Evolutionary conservation across 768 basidiomycete genomes (phyloP).

Genomic region (Asterophora lycoperdoides): DNA sequence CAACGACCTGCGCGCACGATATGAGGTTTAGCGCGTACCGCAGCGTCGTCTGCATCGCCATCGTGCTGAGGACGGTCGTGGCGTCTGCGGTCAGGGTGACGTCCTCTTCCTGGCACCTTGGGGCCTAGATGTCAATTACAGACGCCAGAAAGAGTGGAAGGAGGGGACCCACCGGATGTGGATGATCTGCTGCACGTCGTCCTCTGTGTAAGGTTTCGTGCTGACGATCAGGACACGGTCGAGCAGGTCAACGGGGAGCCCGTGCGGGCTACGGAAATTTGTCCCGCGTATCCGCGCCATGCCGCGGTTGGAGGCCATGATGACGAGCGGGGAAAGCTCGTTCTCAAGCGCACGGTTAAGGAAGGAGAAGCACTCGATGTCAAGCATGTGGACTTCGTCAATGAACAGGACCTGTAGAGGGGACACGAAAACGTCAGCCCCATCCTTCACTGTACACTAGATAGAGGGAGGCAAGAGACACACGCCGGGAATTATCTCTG

Average conservation of each 20-base stretch:
- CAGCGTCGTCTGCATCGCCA: slow-evolving; percentile 86
- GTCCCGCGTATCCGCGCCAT: slow-evolving; percentile 95
- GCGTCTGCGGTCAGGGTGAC: slow-evolving; percentile 76
- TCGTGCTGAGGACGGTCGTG: slow-evolving; percentile 73
- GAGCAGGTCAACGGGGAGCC: slow-evolving; percentile 89
- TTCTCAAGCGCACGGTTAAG: slow-evolving; percentile 93
- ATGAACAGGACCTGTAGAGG: slow-evolving; percentile 84
- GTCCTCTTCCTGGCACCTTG: slow-evolving; percentile 91
- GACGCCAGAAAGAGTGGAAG: slow-evolving; percentile 1
- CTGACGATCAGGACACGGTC: slow-evolving; percentile 96
- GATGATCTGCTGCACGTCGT: slow-evolving; percentile 89
- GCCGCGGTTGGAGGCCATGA: slow-evolving; percentile 97
- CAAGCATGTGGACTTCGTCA: slow-evolving; percentile 99
- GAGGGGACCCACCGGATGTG: slow-evolving; percentile 66
- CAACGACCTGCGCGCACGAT: slow-evolving; percentile 84
- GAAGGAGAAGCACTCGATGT: slow-evolving; percentile 99
- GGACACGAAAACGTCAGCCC: background rate
- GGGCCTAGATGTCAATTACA: background rate
- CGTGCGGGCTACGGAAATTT: slow-evolving; percentile 91
- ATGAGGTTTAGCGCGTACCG: slow-evolving; percentile 95
- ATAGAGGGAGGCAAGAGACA: slow-evolving; percentile 22
- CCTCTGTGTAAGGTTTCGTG: slow-evolving; percentile 78
- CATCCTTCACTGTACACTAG: too few relatives aligned
- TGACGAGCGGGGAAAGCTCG: slow-evolving; percentile 90
- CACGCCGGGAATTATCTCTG: slow-evolving; percentile 95